Conservation (phyloP, 768 basidiomycete species). For the Erythrobasidium yunnanense region DNA sequence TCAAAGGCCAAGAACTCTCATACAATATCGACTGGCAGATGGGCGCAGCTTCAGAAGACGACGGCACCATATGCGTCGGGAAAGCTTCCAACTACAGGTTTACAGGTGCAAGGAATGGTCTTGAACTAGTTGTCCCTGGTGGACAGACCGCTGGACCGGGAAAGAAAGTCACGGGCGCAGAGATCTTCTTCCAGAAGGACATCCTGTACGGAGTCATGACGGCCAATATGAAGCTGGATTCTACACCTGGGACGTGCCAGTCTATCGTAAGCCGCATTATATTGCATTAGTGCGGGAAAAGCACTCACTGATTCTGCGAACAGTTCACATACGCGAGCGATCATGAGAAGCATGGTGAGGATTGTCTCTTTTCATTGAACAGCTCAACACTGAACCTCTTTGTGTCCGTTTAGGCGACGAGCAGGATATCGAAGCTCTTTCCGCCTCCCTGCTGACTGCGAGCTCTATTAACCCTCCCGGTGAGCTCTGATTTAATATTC, state of each 20-base stretch:
- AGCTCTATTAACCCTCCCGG: background rate
- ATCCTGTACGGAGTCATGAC: background rate
- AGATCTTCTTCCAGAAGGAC: background rate
- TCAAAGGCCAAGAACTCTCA: background rate
- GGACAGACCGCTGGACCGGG: background rate
- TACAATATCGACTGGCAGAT: background rate
- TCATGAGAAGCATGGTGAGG: no score
- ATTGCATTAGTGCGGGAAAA: no score
- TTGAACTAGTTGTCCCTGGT: background rate
- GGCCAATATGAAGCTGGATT: background rate
- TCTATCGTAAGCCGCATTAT: background rate
- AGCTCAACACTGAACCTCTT: no score
- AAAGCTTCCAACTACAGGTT: background rate
- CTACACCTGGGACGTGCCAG: background rate
- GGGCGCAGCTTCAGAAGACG: background rate
- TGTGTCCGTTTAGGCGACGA: no score
- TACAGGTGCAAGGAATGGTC: background rate
- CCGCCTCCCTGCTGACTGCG: background rate
- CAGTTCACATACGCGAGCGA: no score
- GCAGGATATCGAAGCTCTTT: background rate
- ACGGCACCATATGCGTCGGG: background rate
- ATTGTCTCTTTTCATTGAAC: no score
- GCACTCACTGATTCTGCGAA: no score
- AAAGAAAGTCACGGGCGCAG: background rate
- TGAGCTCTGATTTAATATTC: no score